A percentile compares a stretch with the other conserved stretches of the same genome.
Evolutionary conservation across 2,329 filamentous ascomycete species (phyloP).

Genomic region (Aspergillus alliaceus): DNA sequence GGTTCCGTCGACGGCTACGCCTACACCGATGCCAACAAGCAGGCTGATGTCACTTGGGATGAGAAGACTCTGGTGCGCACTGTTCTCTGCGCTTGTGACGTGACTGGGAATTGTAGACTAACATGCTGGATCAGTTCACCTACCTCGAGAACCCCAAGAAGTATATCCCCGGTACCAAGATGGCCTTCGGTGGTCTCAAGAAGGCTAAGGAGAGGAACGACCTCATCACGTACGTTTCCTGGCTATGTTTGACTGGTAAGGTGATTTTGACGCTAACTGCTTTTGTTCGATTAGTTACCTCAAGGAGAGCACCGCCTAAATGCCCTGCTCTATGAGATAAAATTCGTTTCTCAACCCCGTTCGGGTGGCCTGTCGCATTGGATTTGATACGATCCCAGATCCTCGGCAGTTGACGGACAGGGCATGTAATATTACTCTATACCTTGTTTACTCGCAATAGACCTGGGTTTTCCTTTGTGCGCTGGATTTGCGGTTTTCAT

Average conservation of each 20-base stretch:
- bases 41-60: constrained; percentile 87
- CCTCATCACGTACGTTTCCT: constrained; percentile 79
- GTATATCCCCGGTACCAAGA: constrained; percentile 99
- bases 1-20: constrained; percentile 88
- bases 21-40: constrained; percentile 99
- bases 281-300: constrained; percentile 32
- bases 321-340: constrained; percentile 11
- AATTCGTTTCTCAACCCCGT: constrained; percentile 20
- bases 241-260: neutral
- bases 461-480: constrained; percentile 26
- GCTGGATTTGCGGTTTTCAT: constrained; percentile 24
- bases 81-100: constrained; percentile 6
- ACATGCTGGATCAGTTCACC: constrained; percentile 63
- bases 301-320: constrained; percentile 40
- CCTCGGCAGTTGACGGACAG: constrained; percentile 23
- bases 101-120: constrained; percentile 6
- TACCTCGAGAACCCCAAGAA: constrained; percentile 99
- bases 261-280: constrained; percentile 11
- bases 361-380: constrained; percentile 18
- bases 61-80: constrained; percentile 74
- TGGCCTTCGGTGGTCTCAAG: constrained; percentile 99
- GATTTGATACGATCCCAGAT: neutral
- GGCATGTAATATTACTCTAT: constrained; percentile 42
- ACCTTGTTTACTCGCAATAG: constrained; percentile 36
- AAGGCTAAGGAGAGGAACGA: constrained; percentile 99